These are phyloP conservation scores for Arabidopsis hybrid DNA, from an alignment of 441 rosid species.

Conservation along the genomic window DNA sequence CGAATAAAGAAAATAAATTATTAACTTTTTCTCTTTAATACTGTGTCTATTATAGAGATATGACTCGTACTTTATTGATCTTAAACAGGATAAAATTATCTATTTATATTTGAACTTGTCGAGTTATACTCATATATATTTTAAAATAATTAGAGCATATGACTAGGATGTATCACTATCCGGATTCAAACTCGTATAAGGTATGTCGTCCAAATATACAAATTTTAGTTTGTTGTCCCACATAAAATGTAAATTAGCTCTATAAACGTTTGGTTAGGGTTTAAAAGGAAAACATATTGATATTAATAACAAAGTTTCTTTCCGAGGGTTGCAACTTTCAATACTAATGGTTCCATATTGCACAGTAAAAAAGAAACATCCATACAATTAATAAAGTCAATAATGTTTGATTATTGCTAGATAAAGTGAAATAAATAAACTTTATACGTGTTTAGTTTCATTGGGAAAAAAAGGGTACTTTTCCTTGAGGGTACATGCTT, in stretches of 20 bases:
- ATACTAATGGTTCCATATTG: constrained; percentile 15
- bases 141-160: neutral
- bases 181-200: neutral
- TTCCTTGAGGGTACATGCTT: constrained; percentile 62
- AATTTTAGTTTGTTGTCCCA: neutral
- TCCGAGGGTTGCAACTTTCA: constrained; percentile 12
- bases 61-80: constrained; percentile 44
- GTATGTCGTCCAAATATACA: no score
- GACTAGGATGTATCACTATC: neutral
- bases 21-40: constrained; percentile 16
- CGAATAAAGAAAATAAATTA: constrained; percentile 37
- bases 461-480: constrained; percentile 50
- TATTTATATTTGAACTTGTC: constrained; percentile 34
- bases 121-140: constrained; percentile 16
- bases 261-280: constrained; percentile 3
- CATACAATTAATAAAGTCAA: constrained; percentile 15
- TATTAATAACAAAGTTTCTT: constrained; percentile 25
- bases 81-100: constrained; percentile 40
- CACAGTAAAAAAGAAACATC: constrained; percentile 9
- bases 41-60: constrained; percentile 17
- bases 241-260: constrained; percentile 10
- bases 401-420: constrained; percentile 17
- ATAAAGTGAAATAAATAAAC: constrained; percentile 46
- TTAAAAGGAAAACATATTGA: constrained; percentile 7
- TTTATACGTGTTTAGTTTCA: constrained; percentile 52